Base-by-base conservation (phyloP, 1,284 basidiomycete genomes). In the Cryptococcus amylolentus region DNA sequence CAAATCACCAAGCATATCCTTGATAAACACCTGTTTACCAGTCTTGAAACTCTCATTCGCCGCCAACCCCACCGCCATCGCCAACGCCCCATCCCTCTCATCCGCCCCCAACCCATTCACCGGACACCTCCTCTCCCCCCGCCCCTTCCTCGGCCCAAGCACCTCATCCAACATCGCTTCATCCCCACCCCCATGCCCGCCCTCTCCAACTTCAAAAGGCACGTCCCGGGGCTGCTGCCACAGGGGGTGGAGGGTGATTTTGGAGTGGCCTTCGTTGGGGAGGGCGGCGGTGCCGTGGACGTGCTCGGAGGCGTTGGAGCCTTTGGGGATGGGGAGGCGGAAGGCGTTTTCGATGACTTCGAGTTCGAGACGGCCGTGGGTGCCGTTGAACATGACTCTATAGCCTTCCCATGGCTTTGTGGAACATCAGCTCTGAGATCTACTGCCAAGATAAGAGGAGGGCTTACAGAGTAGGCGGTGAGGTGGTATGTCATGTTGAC, bases 401-500 rank as follows among this genome's bases (percentile, higher is more conserved):
- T 82, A 83, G 14, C 82, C 82, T 73, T 81, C 80, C 80, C 71
- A 73, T 49, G 71, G 71, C 66, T 23, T 23, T 70, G 49, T n/a
- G n/a, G n/a, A n/a, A n/a, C n/a, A n/a, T n/a, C n/a, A n/a, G n/a
- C n/a, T n/a, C n/a, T n/a, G n/a, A n/a, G n/a, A n/a, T n/a, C n/a
- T n/a, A n/a, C n/a, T n/a, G n/a, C n/a, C n/a, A n/a, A n/a, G n/a
- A n/a, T n/a, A n/a, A n/a, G n/a, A n/a, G n/a, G n/a, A n/a, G n/a
- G n/a, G n/a, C n/a, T n/a, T n/a, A 71, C 69, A 23, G 65, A 66
- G 63, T 75, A 76, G 8, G 73, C 69, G 9, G 70, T 73, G 49
- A 84, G 68, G 66, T 83, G 82, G 63, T 83, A 84, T 7, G 81
- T 81, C 79, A 84, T 79, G n/a, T 79, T 82, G 1, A 78, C 80